Evolutionary conservation across 805 yeast genomes (phyloP).

Genomic region (Jamesozyma rosinii): DNA sequence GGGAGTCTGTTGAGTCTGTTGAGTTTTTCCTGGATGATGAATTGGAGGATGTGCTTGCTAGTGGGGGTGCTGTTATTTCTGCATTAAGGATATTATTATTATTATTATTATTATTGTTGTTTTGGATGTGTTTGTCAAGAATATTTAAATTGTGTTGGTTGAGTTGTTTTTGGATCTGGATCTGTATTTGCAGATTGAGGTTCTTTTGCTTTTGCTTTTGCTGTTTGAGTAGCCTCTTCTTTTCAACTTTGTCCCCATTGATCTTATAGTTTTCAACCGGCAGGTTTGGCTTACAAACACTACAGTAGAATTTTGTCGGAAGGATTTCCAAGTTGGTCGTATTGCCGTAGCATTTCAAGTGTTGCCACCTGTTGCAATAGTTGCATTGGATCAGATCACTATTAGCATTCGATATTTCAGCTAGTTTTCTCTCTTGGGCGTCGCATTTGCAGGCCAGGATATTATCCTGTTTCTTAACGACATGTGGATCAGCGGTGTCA

Average conservation of each 20-base stretch:
- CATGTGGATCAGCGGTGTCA: conserved; percentile 32
- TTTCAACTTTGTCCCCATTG: conserved; percentile 9
- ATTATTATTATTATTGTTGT: conserved; percentile 2
- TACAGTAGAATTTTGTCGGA: conserved; percentile 71
- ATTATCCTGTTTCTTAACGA: conserved; percentile 73
- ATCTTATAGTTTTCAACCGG: conserved; percentile 6
- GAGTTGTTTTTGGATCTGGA: conserved; percentile 1
- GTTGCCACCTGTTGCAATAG: conserved; percentile 88
- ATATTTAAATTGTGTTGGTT: conserved; percentile 1
- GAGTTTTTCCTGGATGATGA: neutral
- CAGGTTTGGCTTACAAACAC: conserved; percentile 55
- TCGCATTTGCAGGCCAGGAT: conserved; percentile 83
- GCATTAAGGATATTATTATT: neutral
- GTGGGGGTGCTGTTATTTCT: neutral
- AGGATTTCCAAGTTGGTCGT: conserved; percentile 59
- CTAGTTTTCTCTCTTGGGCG: conserved; percentile 40
- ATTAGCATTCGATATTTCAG: neutral
- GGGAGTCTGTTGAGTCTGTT: neutral
- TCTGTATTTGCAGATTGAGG: conserved; percentile 1
- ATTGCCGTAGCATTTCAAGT: conserved; percentile 77
- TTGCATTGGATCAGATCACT: conserved; percentile 94
- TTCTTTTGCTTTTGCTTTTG: conserved; percentile 2
- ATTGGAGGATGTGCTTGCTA: neutral
- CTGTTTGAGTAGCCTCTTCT: conserved; percentile 7
- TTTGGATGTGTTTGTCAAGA: neutral